Evolutionary conservation across 345 rosid genomes (phyloP).

Genomic region (Arabis alpina): DNA sequence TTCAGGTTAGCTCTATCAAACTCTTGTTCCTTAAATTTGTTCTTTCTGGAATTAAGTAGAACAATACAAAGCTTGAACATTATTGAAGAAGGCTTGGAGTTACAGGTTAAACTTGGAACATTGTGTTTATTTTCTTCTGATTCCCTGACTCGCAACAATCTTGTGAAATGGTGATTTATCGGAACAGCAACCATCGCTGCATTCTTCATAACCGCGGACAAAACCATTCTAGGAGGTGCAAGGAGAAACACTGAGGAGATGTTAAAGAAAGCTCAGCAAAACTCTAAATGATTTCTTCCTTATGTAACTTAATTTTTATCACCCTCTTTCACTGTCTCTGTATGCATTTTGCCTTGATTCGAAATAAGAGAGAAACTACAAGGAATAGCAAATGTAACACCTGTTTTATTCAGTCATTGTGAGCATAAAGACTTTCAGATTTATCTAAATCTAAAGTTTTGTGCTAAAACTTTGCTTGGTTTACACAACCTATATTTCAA

Average conservation of each 20-base stretch:
- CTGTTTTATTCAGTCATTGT: conserved; percentile 1
- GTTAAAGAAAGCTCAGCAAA: conserved; percentile 41
- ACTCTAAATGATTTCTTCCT: conserved; percentile 23
- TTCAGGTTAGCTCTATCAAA: conserved; percentile 43
- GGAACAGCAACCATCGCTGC: conserved; percentile 70
- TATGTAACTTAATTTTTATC: conserved; percentile 28
- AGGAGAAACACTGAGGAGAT: conserved; percentile 50
- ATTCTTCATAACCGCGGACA: conserved; percentile 92
- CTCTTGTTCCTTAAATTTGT: conserved; percentile 3
- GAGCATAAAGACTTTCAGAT: background rate
- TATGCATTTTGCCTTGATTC: conserved; percentile 21
- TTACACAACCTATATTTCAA: conserved; percentile 3
- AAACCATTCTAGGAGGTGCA: conserved; percentile 84
- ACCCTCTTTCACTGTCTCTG: conserved; percentile 19
- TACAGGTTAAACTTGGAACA: background rate
- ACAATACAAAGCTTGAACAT: background rate
- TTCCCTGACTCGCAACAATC: background rate
- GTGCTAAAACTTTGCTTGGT: background rate
- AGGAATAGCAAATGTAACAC: background rate
- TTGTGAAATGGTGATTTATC: conserved; percentile 6
- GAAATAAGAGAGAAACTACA: conserved; percentile 26
- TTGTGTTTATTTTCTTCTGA: conserved; percentile 10
- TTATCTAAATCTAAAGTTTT: background rate
- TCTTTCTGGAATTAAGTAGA: conserved; percentile 14
- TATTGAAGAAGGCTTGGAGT: background rate